phyloP scores from a whole-genome alignment of 2,329 filamentous ascomycete genomes.

The Botrytis hyacinthi region DNA sequence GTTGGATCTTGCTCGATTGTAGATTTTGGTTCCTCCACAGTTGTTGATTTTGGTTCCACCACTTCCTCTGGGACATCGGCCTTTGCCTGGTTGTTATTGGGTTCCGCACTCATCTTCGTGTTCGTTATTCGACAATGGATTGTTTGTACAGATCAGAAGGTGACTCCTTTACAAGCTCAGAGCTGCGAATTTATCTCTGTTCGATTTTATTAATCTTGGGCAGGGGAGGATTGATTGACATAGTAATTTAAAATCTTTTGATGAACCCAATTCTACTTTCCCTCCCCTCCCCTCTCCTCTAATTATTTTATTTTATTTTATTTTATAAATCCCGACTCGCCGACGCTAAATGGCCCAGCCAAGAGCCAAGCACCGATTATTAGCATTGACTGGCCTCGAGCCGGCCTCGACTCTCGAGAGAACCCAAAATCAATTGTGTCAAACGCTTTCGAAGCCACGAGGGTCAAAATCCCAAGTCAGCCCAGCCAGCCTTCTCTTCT shows the following conservation, averaged over 20 bases:
- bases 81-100: neutral
- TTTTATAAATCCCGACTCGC: neutral
- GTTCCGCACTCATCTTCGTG: constrained; percentile 2
- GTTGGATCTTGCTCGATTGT: neutral
- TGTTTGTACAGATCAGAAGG: neutral
- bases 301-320: neutral
- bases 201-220: neutral
- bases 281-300: neutral
- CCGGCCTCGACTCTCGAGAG: no score
- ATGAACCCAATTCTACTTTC: neutral
- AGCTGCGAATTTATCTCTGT: neutral
- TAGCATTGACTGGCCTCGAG: neutral
- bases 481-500: neutral
- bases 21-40: neutral
- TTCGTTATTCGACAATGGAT: neutral
- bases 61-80: neutral
- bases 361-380: neutral
- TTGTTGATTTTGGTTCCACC: neutral
- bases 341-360: neutral
- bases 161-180: neutral
- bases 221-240: neutral
- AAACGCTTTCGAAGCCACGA: neutral
- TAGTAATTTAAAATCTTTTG: neutral
- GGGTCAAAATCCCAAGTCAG: neutral
- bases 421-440: neutral